Base-by-base conservation (phyloP, 331 rosid genomes). In the Quercus lobata region DNA sequence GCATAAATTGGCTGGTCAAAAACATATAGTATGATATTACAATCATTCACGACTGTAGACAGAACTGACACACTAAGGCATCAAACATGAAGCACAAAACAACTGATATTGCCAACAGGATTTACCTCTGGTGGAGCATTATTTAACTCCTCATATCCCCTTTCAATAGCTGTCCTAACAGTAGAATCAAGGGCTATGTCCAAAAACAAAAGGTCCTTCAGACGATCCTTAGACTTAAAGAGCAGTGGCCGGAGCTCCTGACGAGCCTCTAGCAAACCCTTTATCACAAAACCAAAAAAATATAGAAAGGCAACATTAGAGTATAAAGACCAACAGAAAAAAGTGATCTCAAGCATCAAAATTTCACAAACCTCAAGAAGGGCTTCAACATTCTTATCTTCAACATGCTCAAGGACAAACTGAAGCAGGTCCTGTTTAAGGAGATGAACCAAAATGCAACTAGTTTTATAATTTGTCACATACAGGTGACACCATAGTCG, bases 201-300 rank as follows among this genome's bases (percentile, higher is more conserved):
- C 87, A 96, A 90, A 90, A 96, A 96, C 82, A 96, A 41, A 81
- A 96, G 91, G 89, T 96, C 99, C 89, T 86, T 96, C 81, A 96
- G 85, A 82, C 99, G 99, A 83, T 86, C 81, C 79, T 83, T 89
- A 76, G 96, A 83, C 78, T 86, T 90, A 76, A 78, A 81, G 80
- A 96, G 97, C 84, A 85, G 75, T 55, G 98, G 90, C 61, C 85
- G 86, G 70, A 96, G 89, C 81, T 84, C 97, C 57, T 93, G 94
- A 75, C 99, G 98, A 82, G 97, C 93, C 89, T 96, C 99, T n/a
- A 96, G 93, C 90, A 96, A 87, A 62, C 92, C 94, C 99, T 96
- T 66, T 29, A 75, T 84, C 16, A 68, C 69, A 83, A 77, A 82
- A 25, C 57, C 56, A 78, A 30, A 16, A 65, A 49, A 53, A 53